Evolutionary conservation across 148 eudicot genomes (phyloP), one percentile per base, ranked within the genome.

Genomic region (Beta vulgaris): DNA sequence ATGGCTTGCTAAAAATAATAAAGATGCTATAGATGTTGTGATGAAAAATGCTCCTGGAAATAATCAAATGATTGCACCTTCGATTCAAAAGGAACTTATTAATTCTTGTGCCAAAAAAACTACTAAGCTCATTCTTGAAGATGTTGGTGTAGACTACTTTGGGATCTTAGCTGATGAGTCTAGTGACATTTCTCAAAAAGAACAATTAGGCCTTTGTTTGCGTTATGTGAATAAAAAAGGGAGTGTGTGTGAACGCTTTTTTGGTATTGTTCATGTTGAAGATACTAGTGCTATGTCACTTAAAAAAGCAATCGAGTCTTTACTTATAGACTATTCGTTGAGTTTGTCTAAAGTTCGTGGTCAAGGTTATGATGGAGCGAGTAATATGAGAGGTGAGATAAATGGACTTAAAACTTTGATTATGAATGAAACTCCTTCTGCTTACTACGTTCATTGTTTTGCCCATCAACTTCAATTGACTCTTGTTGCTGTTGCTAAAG

Each of bases 31-130:
- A 8, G 48, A 15, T 31, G 39, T 69, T 19, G 21, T 69, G 0
- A 3, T 66, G 23, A 36, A 29, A 12, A 69, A 49, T 25, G 57
- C 21, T 51, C 34, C 73, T 15, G 7, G 3, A 29, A 69, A 48
- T 19, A 10, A n/a, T 44, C 51, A 44, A 69, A 69, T n/a, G n/a
- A n/a, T n/a, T n/a, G n/a, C n/a, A n/a, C n/a, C n/a, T n/a, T n/a
- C n/a, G n/a, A n/a, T n/a, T 69, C 3, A 69, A 32, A 69, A 46
- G 29, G 39, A 69, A 21, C 39, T 69, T 46, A 69, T 69, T 35
- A 12, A 48, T 29, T 44, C 48, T 40, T 70, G 59, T 54, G 78
- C 81, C 10, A 9, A 34, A 11, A 62, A 73, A 82, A n/a, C 67
- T 1, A 23, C 58, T 25, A 69, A 40, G 18, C 51, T 35, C 25